A percentile compares a stretch with the other conserved stretches of the same genome.
Evolutionary conservation across 2,329 filamentous ascomycete species (phyloP).

Genomic region (Paecilomyces dactylethromorphus): DNA sequence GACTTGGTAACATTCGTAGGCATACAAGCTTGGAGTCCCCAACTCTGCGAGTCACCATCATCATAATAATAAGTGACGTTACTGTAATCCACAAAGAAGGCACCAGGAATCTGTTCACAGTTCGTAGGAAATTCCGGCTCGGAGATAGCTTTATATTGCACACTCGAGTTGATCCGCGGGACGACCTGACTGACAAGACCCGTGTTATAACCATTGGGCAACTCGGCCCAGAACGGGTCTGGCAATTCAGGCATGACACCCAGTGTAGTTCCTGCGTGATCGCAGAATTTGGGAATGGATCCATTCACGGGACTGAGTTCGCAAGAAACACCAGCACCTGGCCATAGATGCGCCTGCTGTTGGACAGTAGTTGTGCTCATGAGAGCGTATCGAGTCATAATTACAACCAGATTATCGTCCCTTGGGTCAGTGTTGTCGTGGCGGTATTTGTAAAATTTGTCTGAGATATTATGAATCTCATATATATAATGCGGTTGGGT

Average conservation of each 20-base stretch:
- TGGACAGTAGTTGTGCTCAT: background rate
- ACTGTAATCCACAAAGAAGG: background rate
- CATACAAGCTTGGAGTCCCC: background rate
- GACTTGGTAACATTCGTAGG: background rate
- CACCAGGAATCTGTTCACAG: background rate
- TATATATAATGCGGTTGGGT: background rate
- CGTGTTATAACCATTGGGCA: background rate
- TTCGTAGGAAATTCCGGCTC: background rate
- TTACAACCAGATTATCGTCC: background rate
- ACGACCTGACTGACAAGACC: background rate
- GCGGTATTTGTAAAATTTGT: too few species aligned
- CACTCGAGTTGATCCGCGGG: background rate
- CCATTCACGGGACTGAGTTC: background rate
- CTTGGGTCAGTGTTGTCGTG: background rate
- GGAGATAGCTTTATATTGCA: background rate
- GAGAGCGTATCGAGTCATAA: background rate
- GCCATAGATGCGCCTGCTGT: background rate
- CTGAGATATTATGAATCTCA: background rate
- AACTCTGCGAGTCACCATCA: background rate
- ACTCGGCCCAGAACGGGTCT: background rate
- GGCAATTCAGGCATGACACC: background rate
- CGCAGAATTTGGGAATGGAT: background rate
- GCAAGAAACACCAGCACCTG: background rate
- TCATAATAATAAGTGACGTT: background rate
- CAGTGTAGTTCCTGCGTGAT: background rate